phyloP scores from a whole-genome alignment of 2,329 filamentous ascomycete genomes.

The Diaporthe nobilis region DNA sequence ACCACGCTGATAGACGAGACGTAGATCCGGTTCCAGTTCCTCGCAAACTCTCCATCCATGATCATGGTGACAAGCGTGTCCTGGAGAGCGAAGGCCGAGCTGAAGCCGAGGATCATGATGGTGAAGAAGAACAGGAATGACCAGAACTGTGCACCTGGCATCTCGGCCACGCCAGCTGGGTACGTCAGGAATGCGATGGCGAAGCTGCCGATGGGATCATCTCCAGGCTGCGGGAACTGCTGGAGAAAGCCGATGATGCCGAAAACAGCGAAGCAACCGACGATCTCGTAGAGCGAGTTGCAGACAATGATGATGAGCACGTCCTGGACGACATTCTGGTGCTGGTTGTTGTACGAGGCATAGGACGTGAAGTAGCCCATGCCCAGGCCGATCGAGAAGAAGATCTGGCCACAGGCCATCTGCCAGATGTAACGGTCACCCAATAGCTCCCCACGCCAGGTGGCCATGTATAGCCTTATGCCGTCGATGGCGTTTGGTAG shows the following conservation, averaged over 20 bases:
- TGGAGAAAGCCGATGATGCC: slow-evolving; percentile 3
- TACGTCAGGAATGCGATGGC: slow-evolving; percentile 5
- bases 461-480: slow-evolving; percentile 1
- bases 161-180: background rate
- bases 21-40: background rate
- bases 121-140: slow-evolving; percentile 11
- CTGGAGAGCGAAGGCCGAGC: slow-evolving; percentile 11
- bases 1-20: background rate
- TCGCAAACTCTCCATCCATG: slow-evolving; percentile 9
- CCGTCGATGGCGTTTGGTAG: background rate
- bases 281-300: slow-evolving; percentile 22
- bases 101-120: slow-evolving; percentile 4
- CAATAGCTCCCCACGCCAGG: background rate
- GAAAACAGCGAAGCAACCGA: slow-evolving; percentile 5
- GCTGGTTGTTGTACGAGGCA: slow-evolving; percentile 14
- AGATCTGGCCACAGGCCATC: slow-evolving; percentile 10
- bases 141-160: slow-evolving; percentile 3
- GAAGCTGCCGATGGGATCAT: background rate
- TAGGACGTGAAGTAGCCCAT: slow-evolving; percentile 23
- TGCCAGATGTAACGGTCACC: slow-evolving; percentile 13
- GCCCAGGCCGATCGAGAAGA: slow-evolving; percentile 10
- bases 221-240: slow-evolving; percentile 10
- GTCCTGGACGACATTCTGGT: slow-evolving; percentile 14
- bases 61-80: slow-evolving; percentile 9
- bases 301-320: background rate